phyloP scores from a whole-genome alignment of 768 basidiomycete species.

The Rossbeevera mucosa region DNA sequence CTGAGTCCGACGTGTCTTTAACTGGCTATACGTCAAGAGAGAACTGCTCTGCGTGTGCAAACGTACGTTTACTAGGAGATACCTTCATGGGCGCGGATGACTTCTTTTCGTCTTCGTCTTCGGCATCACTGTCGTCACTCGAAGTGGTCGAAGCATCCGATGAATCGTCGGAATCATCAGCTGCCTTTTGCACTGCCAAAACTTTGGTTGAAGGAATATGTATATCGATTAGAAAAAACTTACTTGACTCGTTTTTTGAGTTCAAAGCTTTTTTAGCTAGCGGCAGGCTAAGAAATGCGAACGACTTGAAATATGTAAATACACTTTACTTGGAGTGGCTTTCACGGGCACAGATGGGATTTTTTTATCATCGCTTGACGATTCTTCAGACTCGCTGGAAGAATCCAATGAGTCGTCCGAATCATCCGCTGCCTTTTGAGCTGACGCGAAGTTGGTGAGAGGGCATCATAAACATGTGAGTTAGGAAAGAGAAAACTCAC shows the following conservation, averaged over 20 bases:
- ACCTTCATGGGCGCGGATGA: conserved; percentile 15
- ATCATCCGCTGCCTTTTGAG: background rate
- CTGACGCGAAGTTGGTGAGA: background rate
- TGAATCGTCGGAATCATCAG: background rate
- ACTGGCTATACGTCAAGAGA: background rate
- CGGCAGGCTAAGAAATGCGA: background rate
- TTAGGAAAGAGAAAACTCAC: background rate
- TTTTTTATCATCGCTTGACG: background rate
- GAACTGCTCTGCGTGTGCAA: background rate
- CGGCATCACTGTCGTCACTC: background rate
- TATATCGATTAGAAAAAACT: background rate
- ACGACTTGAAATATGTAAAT: background rate
- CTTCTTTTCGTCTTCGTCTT: background rate
- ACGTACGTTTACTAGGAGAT: background rate
- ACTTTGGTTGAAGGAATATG: background rate
- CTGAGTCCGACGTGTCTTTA: background rate
- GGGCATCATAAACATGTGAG: background rate
- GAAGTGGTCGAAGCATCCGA: conserved; percentile 9
- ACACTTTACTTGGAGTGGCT: background rate
- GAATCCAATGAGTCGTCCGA: background rate
- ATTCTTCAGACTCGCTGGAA: background rate
- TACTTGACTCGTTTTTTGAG: background rate
- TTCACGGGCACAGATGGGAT: background rate
- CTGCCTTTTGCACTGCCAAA: conserved; percentile 2
- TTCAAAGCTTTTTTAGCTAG: background rate